Percentiles rank a stretch among this genome's conserved stretches.
Conservation (phyloP, 352 stramenopile genomes). For the Pythium brachiatum region DNA sequence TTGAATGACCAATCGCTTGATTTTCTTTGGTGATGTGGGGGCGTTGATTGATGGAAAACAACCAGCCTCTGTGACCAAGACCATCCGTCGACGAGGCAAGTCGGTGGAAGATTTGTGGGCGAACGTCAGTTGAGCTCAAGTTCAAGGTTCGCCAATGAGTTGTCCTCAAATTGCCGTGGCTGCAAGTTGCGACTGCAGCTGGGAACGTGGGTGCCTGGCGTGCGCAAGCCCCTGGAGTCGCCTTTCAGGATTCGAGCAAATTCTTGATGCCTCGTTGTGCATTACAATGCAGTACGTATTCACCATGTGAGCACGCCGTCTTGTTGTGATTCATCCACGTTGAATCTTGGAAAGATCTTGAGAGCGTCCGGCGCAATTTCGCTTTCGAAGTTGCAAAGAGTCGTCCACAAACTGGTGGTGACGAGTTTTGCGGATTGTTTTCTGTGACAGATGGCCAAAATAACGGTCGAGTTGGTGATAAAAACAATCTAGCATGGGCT, state of each 20-base stretch:
- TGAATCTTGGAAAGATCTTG: slow-evolving; percentile 12
- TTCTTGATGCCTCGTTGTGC: neutral
- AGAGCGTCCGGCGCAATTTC: neutral
- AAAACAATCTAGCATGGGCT: neutral
- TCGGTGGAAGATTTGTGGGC: neutral
- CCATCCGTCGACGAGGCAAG: slow-evolving; percentile 11
- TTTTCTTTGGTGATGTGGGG: neutral
- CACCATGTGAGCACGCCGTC: no score
- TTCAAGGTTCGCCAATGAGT: neutral
- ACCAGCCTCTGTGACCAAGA: neutral
- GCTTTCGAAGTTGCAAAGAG: neutral
- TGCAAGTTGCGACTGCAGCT: neutral
- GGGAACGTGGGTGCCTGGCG: neutral
- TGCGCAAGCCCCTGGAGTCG: no score
- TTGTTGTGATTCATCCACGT: no score
- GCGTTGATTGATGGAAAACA: slow-evolving; percentile 1
- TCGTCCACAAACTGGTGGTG: slow-evolving; percentile 12
- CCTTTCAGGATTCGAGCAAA: no score
- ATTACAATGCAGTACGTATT: no score
- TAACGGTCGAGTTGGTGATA: neutral
- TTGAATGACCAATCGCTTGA: neutral
- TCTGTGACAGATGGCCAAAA: slow-evolving; percentile 21
- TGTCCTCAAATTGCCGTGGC: neutral
- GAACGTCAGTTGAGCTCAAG: neutral
- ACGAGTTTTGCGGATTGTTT: slow-evolving; percentile 1